Percentiles rank a stretch among this genome's conserved stretches.
phyloP scores from a whole-genome alignment of 2,329 filamentous ascomycete species.

The Xylaria sp. region DNA sequence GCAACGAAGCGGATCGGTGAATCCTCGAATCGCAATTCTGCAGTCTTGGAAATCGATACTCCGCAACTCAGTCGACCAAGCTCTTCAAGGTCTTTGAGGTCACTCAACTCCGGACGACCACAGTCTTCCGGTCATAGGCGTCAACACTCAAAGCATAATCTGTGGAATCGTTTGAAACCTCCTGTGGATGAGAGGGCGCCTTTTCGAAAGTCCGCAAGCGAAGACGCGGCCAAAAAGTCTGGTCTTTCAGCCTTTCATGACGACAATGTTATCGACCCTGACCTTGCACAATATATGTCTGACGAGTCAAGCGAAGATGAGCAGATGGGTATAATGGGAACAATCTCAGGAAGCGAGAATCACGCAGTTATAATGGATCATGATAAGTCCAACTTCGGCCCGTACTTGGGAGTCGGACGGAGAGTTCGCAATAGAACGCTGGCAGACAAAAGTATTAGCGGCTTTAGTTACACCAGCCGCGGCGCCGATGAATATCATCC shows the following conservation, averaged over 20 bases:
- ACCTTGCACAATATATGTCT: constrained; percentile 94
- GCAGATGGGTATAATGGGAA: constrained; percentile 85
- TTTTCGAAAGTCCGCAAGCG: constrained; percentile 78
- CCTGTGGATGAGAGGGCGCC: constrained; percentile 84
- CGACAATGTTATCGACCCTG: constrained; percentile 98
- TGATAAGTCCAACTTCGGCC: constrained; percentile 78
- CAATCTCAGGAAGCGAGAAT: constrained; percentile 73
- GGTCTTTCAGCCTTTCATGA: constrained; percentile 93
- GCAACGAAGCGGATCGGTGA: constrained; percentile 74
- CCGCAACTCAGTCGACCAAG: constrained; percentile 89
- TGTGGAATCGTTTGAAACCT: constrained; percentile 79
- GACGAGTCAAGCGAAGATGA: constrained; percentile 95
- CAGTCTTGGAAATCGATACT: constrained; percentile 88
- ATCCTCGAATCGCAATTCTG: constrained; percentile 84
- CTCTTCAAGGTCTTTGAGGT: constrained; percentile 89
- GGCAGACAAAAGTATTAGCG: constrained; percentile 80
- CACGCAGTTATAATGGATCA: constrained; percentile 75
- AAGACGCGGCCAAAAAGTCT: constrained; percentile 73
- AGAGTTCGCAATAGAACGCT: constrained; percentile 75
- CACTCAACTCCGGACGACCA: constrained; percentile 74
- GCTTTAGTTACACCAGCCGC: constrained; percentile 75
- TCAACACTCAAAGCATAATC: constrained; percentile 87
- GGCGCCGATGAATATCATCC: constrained; percentile 74
- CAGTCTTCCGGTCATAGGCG: constrained; percentile 84
- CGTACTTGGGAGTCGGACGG: constrained; percentile 76